These are phyloP conservation scores for Citrullus mucosospermus DNA, from an alignment of 306 rosid genomes.

Conservation along the genomic window DNA sequence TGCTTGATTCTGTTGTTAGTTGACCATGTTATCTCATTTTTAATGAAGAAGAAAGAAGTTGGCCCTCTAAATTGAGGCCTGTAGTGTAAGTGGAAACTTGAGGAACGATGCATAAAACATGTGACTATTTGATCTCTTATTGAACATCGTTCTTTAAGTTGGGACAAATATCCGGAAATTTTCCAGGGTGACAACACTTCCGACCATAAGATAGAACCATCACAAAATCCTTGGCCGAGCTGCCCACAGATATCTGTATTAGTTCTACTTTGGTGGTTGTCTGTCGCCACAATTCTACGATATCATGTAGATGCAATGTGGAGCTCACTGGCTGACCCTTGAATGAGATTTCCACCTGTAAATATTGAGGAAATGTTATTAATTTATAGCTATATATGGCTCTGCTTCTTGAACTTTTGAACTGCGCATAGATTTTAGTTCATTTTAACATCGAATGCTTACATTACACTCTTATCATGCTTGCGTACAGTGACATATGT, in stretches of 20 bases:
- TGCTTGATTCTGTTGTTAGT: neutral
- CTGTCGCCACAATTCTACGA: conserved; percentile 76
- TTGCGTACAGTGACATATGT: neutral
- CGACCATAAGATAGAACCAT: conserved; percentile 84
- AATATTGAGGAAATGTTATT: neutral
- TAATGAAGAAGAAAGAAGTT: neutral
- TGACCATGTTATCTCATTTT: neutral
- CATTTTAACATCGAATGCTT: neutral
- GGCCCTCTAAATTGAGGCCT: neutral
- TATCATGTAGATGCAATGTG: conserved; percentile 42
- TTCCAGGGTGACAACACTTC: conserved; percentile 11
- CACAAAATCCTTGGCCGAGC: conserved; percentile 91
- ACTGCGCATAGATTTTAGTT: neutral
- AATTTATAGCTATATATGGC: neutral
- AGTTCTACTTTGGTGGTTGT: conserved; percentile 53
- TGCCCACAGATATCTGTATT: conserved; percentile 62
- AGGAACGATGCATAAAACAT: neutral
- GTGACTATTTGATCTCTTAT: neutral
- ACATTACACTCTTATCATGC: neutral
- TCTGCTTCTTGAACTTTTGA: neutral
- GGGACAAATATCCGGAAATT: neutral
- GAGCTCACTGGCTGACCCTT: conserved; percentile 72
- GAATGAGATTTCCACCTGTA: conserved; percentile 77
- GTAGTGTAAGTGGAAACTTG: neutral
- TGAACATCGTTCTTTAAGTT: neutral